phyloP scores from a whole-genome alignment of 228 moss, liverwort and hornwort species.

The Sphagnum fallax region DNA sequence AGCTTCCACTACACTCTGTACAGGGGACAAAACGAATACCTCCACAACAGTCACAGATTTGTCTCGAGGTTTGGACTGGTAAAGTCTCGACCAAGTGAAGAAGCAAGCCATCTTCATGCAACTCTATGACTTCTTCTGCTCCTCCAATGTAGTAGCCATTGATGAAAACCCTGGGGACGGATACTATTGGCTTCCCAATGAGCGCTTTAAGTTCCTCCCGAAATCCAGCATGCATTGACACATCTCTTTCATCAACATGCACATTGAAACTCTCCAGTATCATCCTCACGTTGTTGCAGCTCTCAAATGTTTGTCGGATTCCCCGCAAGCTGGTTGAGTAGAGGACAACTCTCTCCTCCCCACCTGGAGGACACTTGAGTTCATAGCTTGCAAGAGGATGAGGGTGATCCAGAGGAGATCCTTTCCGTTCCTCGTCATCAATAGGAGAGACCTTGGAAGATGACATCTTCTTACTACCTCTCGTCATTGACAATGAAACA shows the following conservation, averaged over 20 bases:
- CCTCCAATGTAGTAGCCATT: slow-evolving; percentile 41
- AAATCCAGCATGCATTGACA: slow-evolving; percentile 44
- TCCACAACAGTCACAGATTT: slow-evolving; percentile 41
- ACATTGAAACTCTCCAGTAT: slow-evolving; percentile 28
- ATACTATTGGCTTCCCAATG: slow-evolving; percentile 27
- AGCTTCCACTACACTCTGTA: slow-evolving; percentile 37
- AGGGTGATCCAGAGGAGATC: slow-evolving; percentile 13
- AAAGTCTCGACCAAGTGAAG: slow-evolving; percentile 24
- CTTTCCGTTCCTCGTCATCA: slow-evolving; percentile 19
- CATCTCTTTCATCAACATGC: slow-evolving; percentile 41
- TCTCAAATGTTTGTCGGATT: slow-evolving; percentile 45
- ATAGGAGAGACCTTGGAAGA: slow-evolving; percentile 33
- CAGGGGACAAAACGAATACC: slow-evolving; percentile 43
- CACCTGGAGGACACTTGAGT: slow-evolving; percentile 34
- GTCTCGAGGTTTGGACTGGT: slow-evolving; percentile 30
- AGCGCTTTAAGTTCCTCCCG: slow-evolving; percentile 42
- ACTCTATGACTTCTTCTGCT: slow-evolving; percentile 25
- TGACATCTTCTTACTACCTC: slow-evolving; percentile 19
- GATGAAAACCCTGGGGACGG: slow-evolving; percentile 42
- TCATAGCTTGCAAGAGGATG: slow-evolving; percentile 37
- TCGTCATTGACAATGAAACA: slow-evolving; percentile 36
- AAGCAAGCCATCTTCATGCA: slow-evolving; percentile 41
- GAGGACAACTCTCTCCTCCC: slow-evolving; percentile 34
- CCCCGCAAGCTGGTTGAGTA: slow-evolving; percentile 39
- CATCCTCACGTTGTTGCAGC: slow-evolving; percentile 37